Evolutionary conservation across 768 basidiomycete genomes (phyloP).

Genomic region (Candolleomyces eurysporus): DNA sequence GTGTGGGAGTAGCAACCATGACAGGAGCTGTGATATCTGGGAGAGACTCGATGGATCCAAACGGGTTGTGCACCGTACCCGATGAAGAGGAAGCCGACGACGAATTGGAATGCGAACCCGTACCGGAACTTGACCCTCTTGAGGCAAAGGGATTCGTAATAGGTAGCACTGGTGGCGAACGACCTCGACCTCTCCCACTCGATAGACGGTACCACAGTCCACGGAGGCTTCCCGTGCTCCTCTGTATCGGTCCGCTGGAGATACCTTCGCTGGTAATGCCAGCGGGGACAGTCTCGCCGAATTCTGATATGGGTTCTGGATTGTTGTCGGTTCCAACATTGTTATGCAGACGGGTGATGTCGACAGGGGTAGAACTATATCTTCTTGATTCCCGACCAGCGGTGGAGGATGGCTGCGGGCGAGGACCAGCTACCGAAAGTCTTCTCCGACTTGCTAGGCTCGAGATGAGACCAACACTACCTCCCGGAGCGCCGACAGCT

Average conservation of each 20-base stretch:
- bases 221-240: neutral
- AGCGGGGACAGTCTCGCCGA: neutral
- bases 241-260: too few species aligned
- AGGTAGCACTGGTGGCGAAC: neutral
- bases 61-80: neutral
- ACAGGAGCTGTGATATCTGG: neutral
- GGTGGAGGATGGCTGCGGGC: neutral
- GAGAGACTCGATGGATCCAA: neutral
- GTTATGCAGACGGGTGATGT: neutral
- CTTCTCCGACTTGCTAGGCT: neutral
- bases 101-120: too few species aligned
- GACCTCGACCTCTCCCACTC: neutral
- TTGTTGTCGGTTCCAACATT: neutral
- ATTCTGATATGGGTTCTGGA: neutral
- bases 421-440: neutral
- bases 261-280: neutral
- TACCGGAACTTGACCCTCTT: too few species aligned
- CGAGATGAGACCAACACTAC: neutral
- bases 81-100: neutral
- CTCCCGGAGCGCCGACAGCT: neutral
- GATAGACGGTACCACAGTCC: neutral
- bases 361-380: neutral
- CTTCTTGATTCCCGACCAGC: neutral
- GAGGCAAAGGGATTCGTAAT: too few species aligned
- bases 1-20: neutral